Base-by-base conservation (phyloP, 164 flowering plant species). In the Stephania yunnanensis region DNA sequence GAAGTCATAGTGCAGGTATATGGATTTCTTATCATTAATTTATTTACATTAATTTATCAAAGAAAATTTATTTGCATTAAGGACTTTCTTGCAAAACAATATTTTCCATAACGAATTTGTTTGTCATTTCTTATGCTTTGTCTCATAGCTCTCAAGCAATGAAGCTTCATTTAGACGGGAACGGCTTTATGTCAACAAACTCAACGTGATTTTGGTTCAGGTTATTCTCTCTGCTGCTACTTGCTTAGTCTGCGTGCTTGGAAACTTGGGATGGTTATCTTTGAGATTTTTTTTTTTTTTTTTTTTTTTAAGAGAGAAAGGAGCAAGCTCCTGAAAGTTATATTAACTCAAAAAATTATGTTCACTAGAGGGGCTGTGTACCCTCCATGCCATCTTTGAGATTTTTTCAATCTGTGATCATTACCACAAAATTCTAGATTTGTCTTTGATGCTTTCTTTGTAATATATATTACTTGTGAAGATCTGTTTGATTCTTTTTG, bases 141-240 rank as follows among this genome's bases (percentile, higher is more conserved):
- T 78, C 52, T 73, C 48, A 30, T 68, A 95, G 99, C 95, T 95
- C 70, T 93, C 99, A 22, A 91, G 97, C 73, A 89, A 91, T 75
- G 99, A 95, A 74, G 87, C 83, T 53, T 91, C 99, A 71, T 92
- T 95, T 76, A 87, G 99, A 68, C 79, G 86, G 66, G 99, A 95
- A 83, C 86, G 92, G 84, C 88, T 95, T 61, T 95, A 95, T 84
- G 96, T 95, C 78, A 95, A 91, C 86, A 95, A 95, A 79, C 90
- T 95, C 44, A 95, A 95, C 79, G 87, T 95, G 68, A 95, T 89
- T 71, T 81, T 95, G 81, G 99, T 95, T 75, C 99, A 95, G 98
- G 99, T 93, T 65, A 29, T 42, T 8, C 22, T 31, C 5, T 45
- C 12, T 20, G 1, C 6, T 22, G 31, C 5, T 36, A 36, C 42